Base-by-base conservation (phyloP, 768 basidiomycete genomes). In the Termitomyces sp. region DNA sequence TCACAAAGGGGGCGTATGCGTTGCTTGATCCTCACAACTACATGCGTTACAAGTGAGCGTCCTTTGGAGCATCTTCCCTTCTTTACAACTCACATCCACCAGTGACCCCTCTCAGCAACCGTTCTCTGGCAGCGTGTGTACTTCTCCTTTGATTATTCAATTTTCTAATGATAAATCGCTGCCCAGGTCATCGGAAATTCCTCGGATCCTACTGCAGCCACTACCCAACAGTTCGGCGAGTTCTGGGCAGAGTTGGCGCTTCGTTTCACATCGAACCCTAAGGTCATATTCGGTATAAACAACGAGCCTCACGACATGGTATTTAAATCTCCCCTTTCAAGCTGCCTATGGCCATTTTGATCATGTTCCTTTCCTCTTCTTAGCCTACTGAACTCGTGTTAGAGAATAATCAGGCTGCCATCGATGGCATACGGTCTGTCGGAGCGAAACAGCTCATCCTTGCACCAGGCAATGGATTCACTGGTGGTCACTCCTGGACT, bases 271-370 rank as follows among this genome's bases (percentile, higher is more conserved):
- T 54, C 61, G 36, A 81, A 80, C 58, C 75, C 76, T 7, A 76
- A 75, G 22, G 79, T 81, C 39, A 65, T 81, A n/a, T 81, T 81
- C 63, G 78, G 79, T 3, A 75, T 80, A 46, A 79, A 79, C 67
- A 81, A 81, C 64, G 79, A 81, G 58, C 79, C 80, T 4, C 79
- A 81, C 54, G 73, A 75, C 54, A 78, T 81, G 77, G 79, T 79
- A 53, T 5, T 62, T 4, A 3, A 5, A 20, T 15, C 35, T 24
- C n/a, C 8, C 3, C 18, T 7, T 44, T 4, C 1, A 46, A 46
- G 11, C 20, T 15, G n/a, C 32, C 20, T 18, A 48, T 36, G 12
- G 6, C 2, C 9, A 18, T 7, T 38, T 16, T 57, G 22, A 49
- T 38, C 20, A 36, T 20, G n/a, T 0, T 46, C 13, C 12, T 57